Base-by-base conservation (phyloP, 208 protist species). In the Porcisia deanei region DNA sequence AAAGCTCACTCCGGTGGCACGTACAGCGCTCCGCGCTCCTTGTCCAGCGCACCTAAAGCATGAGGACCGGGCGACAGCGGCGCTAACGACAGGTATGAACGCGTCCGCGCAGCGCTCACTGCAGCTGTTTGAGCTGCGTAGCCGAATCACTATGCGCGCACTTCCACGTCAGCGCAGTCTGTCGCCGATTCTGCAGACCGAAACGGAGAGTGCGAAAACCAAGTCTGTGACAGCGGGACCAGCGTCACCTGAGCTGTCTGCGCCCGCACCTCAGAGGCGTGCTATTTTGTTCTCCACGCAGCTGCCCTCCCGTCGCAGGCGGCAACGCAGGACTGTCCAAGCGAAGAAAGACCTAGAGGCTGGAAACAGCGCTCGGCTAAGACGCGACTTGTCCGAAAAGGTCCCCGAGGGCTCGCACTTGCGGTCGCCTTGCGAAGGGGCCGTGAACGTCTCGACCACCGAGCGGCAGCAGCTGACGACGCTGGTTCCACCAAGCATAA, bases 51-150 rank as follows among this genome's bases (percentile, higher is more conserved):
- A 18, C 16, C 8, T 12, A 47, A 37, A 14, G 3, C 30, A 54
- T 43, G 20, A 2, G 34, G 68, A 61, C 20, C 68, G 53, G 3
- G 6, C 37, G 5, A 25, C 22, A 18, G 20, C 43, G 60, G 7
- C 37, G 60, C 37, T 7, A 39, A 9, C 47, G 10, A 41, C 53
- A 49, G 43, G 53, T 53, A 53, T 52, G 22, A 70, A 69, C 59
- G 71, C 12, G 37, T 49, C 77, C 7, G 72, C 65, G 8, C 63
- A 74, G 45, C 77, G 34, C 39, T 65, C 72, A 1, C 39, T 82
- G 65, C 66, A 77, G 72, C 72, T 82, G 71, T 59, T 82, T 49
- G 66, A 73, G 54, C 55, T 74, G 67, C 71, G 54, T 10, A 77
- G 72, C 10, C 71, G 73, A 30, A 61, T 54, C 14, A 57, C 71